phyloP scores from a whole-genome alignment of 495 filamentous ascomycete genomes.

The Penicillium angulare region DNA sequence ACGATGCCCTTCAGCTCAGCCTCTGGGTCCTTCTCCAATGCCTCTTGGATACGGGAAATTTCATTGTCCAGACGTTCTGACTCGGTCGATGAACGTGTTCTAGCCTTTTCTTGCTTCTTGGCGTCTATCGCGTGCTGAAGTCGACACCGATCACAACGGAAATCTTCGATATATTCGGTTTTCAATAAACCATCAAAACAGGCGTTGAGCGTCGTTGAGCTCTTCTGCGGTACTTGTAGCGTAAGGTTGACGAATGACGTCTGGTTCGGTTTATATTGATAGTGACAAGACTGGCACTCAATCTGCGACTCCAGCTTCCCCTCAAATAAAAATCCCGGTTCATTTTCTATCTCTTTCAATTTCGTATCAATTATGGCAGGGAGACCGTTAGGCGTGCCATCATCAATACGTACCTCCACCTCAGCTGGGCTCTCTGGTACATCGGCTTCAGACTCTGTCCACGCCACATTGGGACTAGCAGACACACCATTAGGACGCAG shows the following conservation, averaged over 20 bases:
- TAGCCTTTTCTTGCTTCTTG: conserved; percentile 48
- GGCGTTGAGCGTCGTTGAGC: conserved; percentile 60
- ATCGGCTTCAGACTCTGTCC: conserved; percentile 12
- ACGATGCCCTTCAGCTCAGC: conserved; percentile 63
- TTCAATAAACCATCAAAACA: conserved; percentile 96
- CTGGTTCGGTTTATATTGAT: conserved; percentile 77
- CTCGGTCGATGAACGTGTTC: conserved; percentile 44
- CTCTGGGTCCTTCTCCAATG: conserved; percentile 78
- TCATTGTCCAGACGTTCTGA: conserved; percentile 52
- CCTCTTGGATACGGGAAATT: conserved; percentile 55
- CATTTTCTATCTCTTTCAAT: conserved; percentile 47
- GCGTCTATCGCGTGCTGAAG: conserved; percentile 70
- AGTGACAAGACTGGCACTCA: conserved; percentile 84
- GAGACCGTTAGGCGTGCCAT: conserved; percentile 37
- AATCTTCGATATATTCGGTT: conserved; percentile 94
- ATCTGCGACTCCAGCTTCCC: conserved; percentile 87
- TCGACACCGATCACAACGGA: conserved; percentile 88
- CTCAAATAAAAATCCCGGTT: conserved; percentile 82
- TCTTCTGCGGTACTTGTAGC: conserved; percentile 81
- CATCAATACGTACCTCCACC: conserved; percentile 43
- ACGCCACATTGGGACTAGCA: conserved; percentile 11
- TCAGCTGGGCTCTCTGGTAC: conserved; percentile 25
- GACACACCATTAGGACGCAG: conserved; percentile 17
- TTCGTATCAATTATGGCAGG: conserved; percentile 46
- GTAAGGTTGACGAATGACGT: conserved; percentile 91